These are phyloP conservation scores for Silene uniflora DNA, from an alignment of 148 eudicot species.

Conservation along the genomic window DNA sequence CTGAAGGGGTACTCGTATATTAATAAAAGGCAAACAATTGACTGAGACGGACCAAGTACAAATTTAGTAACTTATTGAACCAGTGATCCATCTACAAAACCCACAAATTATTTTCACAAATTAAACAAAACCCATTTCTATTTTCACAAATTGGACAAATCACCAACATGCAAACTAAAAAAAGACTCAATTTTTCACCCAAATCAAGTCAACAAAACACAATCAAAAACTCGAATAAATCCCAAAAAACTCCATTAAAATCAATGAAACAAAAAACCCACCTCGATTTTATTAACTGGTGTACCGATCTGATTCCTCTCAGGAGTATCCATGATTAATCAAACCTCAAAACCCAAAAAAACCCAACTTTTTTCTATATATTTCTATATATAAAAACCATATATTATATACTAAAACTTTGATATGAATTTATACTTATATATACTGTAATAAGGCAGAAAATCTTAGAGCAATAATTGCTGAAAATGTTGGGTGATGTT, in stretches of 20 bases:
- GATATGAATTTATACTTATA: neutral
- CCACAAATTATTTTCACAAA: neutral
- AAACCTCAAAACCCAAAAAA: neutral
- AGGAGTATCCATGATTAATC: conserved; percentile 50
- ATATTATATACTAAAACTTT: no score
- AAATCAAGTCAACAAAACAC: neutral
- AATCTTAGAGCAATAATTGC: neutral
- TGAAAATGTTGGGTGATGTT: neutral
- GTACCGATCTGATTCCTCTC: conserved; percentile 57
- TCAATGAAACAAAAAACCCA: conserved; percentile 3
- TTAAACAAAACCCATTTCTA: neutral
- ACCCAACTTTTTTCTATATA: neutral
- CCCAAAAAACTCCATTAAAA: neutral
- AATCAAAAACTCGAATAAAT: neutral
- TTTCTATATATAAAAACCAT: neutral
- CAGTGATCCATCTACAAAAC: conserved; percentile 2
- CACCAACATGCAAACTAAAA: conserved; percentile 14
- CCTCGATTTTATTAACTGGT: conserved; percentile 53
- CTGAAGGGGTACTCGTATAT: no score
- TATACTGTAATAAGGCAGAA: no score
- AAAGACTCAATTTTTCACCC: neutral
- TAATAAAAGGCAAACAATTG: no score
- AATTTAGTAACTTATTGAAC: neutral
- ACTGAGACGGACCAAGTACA: neutral
- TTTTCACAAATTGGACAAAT: neutral